A percentile compares a stretch with the other conserved stretches of the same genome.
Evolutionary conservation across 441 rosid genomes (phyloP).

Genomic region (Aleurites moluccanus): DNA sequence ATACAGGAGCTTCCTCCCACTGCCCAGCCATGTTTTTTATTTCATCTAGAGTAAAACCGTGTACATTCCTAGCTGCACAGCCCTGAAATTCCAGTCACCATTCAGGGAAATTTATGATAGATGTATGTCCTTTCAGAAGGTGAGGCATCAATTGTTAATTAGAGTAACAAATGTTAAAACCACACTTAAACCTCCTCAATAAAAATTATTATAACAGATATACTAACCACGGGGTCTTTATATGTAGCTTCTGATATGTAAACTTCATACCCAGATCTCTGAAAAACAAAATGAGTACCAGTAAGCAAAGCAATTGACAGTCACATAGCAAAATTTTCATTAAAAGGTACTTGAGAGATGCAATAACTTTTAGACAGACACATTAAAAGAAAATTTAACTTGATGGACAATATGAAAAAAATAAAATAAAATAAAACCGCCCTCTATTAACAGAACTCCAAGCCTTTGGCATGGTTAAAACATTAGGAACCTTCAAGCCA

Average conservation of each 20-base stretch:
- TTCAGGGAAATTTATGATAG: conserved; percentile 18
- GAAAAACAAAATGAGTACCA: conserved; percentile 38
- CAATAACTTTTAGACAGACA: neutral
- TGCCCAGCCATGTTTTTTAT: conserved; percentile 75
- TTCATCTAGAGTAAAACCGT: conserved; percentile 75
- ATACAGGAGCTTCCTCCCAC: conserved; percentile 86
- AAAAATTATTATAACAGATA: neutral
- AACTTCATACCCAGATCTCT: conserved; percentile 94
- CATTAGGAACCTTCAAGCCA: too few relatives aligned
- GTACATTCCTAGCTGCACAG: conserved; percentile 95
- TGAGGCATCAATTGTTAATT: conserved; percentile 10
- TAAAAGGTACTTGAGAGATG: neutral
- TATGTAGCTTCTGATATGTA: conserved; percentile 81
- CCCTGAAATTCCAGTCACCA: conserved; percentile 54
- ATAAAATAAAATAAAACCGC: too few relatives aligned
- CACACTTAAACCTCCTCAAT: neutral
- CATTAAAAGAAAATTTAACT: neutral
- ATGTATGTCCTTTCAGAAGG: neutral
- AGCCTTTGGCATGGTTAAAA: neutral
- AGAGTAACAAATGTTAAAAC: neutral
- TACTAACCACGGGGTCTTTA: conserved; percentile 85
- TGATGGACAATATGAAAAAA: neutral
- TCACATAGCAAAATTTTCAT: neutral
- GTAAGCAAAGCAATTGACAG: conserved; percentile 25
- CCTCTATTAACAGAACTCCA: neutral